Evolutionary conservation across 495 filamentous ascomycete species (phyloP), one percentile per base, ranked within the genome.

Genomic region (Aspergillus carlsbadensis): DNA sequence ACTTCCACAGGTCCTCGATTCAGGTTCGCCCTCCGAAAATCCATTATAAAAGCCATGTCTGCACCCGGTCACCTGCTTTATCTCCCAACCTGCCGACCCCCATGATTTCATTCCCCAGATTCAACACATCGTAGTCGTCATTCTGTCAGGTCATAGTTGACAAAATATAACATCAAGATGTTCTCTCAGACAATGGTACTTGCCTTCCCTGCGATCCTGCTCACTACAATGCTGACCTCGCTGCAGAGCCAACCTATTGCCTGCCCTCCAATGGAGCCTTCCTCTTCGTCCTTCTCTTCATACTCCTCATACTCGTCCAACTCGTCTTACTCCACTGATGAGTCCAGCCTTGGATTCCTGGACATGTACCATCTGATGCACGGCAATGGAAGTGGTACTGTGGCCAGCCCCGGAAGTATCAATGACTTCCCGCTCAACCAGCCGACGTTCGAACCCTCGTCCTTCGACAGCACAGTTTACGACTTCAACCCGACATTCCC

Each of bases 321-420:
- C 20, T 57, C 54, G 29, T 54, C 63, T 10, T 62, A 58, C 56
- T 66, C 66, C 17, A 58, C 54, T 45, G 58, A 65, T 42, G 60
- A 57, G n/a, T 64, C 63, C 14, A 47, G 63, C 37, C 66, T 69
- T 59, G 58, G 50, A 40, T 67, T 66, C 42, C 15, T 64, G 24
- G 66, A 70, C 7, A 60, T 63, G 57, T 70, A 70, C 55, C 56
- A 62, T 14, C 65, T 67, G 39, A 65, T 68, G 5, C 22, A 42
- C 15, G 59, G 64, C 2, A 60, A 59, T 50, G 47, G 34, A 14
- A 36, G 36, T 21, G 47, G 47, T 21, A 10, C 47, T 35, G 34
- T 18, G 33, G 37, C 47, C 5, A 34, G 47, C 24, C 47, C 47
- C 4, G 31, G 31, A 17, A 50, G 47, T 20, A 20, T 50, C 20